Percentiles rank a stretch among this genome's conserved stretches.
Conservation (phyloP, 169 alveolate genomes). For the Neospora caninum region DNA sequence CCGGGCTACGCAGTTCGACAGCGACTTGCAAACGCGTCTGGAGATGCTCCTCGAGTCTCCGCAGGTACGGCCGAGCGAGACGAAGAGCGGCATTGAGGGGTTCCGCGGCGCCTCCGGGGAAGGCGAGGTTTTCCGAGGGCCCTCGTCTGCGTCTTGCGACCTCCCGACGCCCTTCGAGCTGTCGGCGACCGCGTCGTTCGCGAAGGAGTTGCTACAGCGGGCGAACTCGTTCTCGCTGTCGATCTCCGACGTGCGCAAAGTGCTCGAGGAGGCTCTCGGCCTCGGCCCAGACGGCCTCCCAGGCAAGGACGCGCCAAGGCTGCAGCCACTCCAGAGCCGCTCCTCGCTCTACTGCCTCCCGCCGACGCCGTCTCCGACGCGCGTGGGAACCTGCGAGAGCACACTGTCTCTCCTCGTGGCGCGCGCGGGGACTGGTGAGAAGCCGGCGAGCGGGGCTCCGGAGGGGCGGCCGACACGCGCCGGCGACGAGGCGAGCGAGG, state of each 20-base stretch:
- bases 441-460: not conserved
- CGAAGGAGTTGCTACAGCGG: not conserved
- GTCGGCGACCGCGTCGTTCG: not conserved
- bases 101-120: not conserved
- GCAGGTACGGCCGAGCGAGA: constrained; percentile 5
- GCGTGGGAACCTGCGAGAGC: not conserved
- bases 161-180: not conserved
- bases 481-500: too few relatives aligned
- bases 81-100: not conserved
- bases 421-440: not conserved
- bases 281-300: not conserved
- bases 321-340: not conserved
- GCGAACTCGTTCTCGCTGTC: constrained; percentile 18
- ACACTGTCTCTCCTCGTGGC: not conserved
- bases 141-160: not conserved
- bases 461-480: too few relatives aligned
- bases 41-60: not conserved
- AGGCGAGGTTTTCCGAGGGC: not conserved
- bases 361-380: constrained; percentile 4
- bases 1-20: not conserved
- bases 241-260: not conserved
- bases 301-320: not conserved
- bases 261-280: not conserved
- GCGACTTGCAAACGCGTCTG: not conserved
- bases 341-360: not conserved